These are phyloP conservation scores for Pyrenula aspistea DNA, from an alignment of 495 filamentous ascomycete species.

Conservation along the genomic window DNA sequence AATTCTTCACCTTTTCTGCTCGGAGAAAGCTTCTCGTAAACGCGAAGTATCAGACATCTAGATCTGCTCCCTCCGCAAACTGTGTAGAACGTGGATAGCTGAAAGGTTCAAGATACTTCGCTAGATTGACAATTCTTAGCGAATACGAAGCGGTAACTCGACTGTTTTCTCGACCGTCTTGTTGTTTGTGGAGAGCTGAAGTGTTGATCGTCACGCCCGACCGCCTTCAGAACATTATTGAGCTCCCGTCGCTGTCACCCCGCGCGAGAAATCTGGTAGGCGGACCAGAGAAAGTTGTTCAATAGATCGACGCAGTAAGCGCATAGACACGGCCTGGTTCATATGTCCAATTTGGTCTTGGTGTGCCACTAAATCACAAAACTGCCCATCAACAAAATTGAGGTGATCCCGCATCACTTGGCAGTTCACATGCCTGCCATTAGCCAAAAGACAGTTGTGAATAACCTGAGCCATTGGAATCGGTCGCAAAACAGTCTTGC, in stretches of 20 bases:
- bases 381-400: no score
- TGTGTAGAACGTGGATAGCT: neutral
- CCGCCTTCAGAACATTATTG: neutral
- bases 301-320: neutral
- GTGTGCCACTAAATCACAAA: neutral
- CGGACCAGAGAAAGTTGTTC: no score
- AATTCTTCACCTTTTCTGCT: neutral
- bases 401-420: no score
- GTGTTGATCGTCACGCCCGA: neutral
- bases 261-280: neutral
- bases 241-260: neutral
- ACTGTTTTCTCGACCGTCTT: neutral
- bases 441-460: no score
- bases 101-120: neutral
- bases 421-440: no score
- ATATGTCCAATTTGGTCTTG: neutral
- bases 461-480: neutral
- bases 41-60: neutral
- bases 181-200: neutral
- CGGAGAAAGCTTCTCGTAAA: neutral
- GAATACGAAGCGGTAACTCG: neutral
- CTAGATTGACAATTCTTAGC: neutral
- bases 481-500: neutral
- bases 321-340: neutral
- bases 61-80: neutral